Percentiles rank a stretch among this genome's conserved stretches.
Evolutionary conservation across 2,329 filamentous ascomycete genomes (phyloP).

Genomic region (Penicillium capsulatum): DNA sequence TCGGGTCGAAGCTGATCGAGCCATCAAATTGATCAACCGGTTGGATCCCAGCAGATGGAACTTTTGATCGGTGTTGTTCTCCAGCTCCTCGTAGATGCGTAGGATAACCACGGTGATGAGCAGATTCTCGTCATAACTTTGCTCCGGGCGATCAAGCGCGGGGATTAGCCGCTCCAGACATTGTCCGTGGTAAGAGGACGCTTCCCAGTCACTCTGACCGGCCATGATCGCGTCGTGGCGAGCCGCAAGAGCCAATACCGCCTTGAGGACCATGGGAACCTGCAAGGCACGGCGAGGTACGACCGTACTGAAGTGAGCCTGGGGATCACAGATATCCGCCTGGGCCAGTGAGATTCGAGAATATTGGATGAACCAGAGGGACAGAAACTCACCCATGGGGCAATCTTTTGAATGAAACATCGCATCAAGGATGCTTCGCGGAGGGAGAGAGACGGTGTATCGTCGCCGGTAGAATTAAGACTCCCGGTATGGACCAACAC

Average conservation of each 20-base stretch:
- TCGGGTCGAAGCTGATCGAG: slow-evolving; percentile 38
- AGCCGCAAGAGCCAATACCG: slow-evolving; percentile 46
- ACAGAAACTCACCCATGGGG: slow-evolving; percentile 29
- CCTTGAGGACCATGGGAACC: slow-evolving; percentile 47
- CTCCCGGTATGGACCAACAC: no score
- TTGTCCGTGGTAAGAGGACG: slow-evolving; percentile 44
- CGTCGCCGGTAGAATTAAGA: no score
- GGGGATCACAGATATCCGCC: slow-evolving; percentile 35
- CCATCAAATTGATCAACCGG: slow-evolving; percentile 38
- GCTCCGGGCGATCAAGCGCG: slow-evolving; percentile 41
- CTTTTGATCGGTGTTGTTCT: slow-evolving; percentile 30
- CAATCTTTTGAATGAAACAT: slow-evolving; percentile 33
- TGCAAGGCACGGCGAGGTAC: slow-evolving; percentile 47
- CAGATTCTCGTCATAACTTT: slow-evolving; percentile 46
- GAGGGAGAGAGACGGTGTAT: slow-evolving; percentile 17
- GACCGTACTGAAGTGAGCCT: slow-evolving; percentile 43
- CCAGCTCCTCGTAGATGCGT: slow-evolving; percentile 48
- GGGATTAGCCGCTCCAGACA: slow-evolving; percentile 48
- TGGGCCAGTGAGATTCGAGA: slow-evolving; percentile 15
- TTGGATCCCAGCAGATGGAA: slow-evolving; percentile 40
- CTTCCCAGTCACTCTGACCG: slow-evolving; percentile 40
- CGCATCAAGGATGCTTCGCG: slow-evolving; percentile 35
- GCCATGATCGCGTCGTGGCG: slow-evolving; percentile 43
- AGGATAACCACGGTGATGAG: slow-evolving; percentile 49
- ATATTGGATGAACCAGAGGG: no score